Base-by-base conservation (phyloP, 2,329 filamentous ascomycete genomes). In the Fusarium sp. region DNA sequence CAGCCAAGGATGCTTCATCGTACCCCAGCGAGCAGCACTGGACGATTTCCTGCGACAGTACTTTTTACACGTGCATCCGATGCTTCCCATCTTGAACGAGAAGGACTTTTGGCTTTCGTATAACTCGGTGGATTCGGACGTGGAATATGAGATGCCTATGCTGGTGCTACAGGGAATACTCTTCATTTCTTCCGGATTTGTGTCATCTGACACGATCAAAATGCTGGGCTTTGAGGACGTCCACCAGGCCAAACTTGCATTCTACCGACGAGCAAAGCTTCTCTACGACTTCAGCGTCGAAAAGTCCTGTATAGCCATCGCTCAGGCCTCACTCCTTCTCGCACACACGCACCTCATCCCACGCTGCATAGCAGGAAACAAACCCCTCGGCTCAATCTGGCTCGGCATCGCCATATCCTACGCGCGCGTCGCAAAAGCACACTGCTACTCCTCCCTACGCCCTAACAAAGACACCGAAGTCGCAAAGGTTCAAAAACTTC, bases 21-120 rank as follows among this genome's bases (percentile, higher is more conserved):
- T 75, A 0, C 73, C 73, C 0, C 66, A 71, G 21, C 47, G 72
- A 17, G 55, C 47, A 1, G 67, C 66, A 10, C 63, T 75, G 11
- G 70, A 75, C 33, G 72, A 75, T 35, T 74, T 76, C n/a, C 36
- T 76, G n/a, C 33, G 66, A 8, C 68, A 74, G 20, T 76, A 76
- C 51, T 76, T 76, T 15, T 39, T 67, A 1, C 72, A 76, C n/a
- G 71, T 76, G 0, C 74, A 76, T 39, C 74, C 74, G 4, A 70
- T 76, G 51, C 69, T 76, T 14, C 74, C 74, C 2, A 46, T 76
- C 0, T 11, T 76, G 5, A 71, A 73, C 9, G 71, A 73, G 13
- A 72, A 66, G 42, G 71, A 73, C 9, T 69, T 71, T 9, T 73
- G 71, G 71, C 51, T 64, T 11, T 47, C 67, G 8, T 73, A 74